Base-by-base conservation (phyloP, 352 stramenopile genomes). In the Globisporangium sylvaticum region DNA sequence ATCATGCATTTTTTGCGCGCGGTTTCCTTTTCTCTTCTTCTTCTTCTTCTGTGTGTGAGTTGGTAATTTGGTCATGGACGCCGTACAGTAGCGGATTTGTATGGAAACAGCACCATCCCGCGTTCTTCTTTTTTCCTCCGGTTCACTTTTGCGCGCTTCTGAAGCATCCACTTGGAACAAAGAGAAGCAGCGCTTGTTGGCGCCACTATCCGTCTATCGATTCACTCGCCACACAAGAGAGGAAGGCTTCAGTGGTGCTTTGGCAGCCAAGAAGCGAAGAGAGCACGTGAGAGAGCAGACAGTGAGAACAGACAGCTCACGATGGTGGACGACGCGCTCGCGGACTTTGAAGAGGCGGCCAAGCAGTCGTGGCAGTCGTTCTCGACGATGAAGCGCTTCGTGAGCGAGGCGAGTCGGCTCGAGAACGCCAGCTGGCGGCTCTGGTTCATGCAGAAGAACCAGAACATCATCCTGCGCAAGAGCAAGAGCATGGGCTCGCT, bases 321-420 rank as follows among this genome's bases (percentile, higher is more conserved):
- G 70, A 85, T 81, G 31, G 32, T 44, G 25, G 46, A 70, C 24
- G 69, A 83, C 65, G 77, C 80, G 25, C 72, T 78, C 24, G 67
- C 66, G 22, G 79, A 78, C 75, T 90, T 92, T 62, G 84, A 92
- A 62, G 72, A 84, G 32, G 77, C 81, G 8, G 84, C 82, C 57
- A 90, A 90, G 71, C 87, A 92, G 81, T 91, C 83, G 24, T 95
- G 87, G 87, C 87, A 95, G 77, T 91, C 81, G 48, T 93, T 95
- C 73, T 92, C 81, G 55, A 95, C 87, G 59, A 91, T 95, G 84
- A 85, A 84, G 72, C 84, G 86, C 68, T 95, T 95, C 68, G 79
- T 95, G 69, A 81, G 80, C 71, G 88, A 95, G 68, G 85, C 84
- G 39, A 79, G 76, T 32, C 84, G 88, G 4, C 73, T 95, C 12